A percentile compares a stretch with the other conserved stretches of the same genome.
Conservation (phyloP, 192 early-diverging fungal genomes). For the Coemansia reversa region DNA sequence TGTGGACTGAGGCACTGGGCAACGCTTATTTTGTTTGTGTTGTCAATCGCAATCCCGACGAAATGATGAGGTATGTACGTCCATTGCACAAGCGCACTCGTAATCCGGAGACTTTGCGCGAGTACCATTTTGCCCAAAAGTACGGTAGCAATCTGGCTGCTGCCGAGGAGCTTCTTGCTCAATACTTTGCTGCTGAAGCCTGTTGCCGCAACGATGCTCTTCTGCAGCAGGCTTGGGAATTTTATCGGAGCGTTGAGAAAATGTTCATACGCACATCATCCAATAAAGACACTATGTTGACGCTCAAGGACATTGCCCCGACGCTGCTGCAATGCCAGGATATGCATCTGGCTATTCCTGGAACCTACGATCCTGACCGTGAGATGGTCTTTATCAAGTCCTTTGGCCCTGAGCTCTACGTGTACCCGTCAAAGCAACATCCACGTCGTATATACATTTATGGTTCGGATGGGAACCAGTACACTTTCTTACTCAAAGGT, state of each 20-base stretch:
- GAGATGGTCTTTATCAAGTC: constrained; percentile 82
- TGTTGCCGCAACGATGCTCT: constrained; percentile 75
- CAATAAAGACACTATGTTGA: constrained; percentile 60
- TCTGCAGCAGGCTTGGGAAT: constrained; percentile 91
- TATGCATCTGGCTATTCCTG: constrained; percentile 88
- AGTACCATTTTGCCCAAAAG: constrained; percentile 91
- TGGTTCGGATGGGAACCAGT: constrained; percentile 87
- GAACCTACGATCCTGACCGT: constrained; percentile 79
- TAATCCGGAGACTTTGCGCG: constrained; percentile 85
- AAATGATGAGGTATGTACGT: constrained; percentile 85
- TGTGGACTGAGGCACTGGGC: constrained; percentile 95
- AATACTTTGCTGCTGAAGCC: constrained; percentile 58
- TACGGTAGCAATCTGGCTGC: constrained; percentile 89
- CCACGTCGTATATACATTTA: constrained; percentile 82
- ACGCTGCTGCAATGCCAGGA: constrained; percentile 79
- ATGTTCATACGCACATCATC: constrained; percentile 68
- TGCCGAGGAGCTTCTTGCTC: constrained; percentile 83
- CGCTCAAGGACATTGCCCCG: constrained; percentile 85
- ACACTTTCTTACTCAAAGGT: constrained; percentile 91
- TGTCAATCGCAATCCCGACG: constrained; percentile 72
- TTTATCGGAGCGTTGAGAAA: constrained; percentile 78
- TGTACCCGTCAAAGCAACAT: constrained; percentile 90
- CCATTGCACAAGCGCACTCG: constrained; percentile 76
- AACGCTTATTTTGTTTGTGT: constrained; percentile 84
- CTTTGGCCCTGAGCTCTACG: constrained; percentile 79